Conservation (phyloP, 805 yeast species). For the Ogataea henricii region DNA sequence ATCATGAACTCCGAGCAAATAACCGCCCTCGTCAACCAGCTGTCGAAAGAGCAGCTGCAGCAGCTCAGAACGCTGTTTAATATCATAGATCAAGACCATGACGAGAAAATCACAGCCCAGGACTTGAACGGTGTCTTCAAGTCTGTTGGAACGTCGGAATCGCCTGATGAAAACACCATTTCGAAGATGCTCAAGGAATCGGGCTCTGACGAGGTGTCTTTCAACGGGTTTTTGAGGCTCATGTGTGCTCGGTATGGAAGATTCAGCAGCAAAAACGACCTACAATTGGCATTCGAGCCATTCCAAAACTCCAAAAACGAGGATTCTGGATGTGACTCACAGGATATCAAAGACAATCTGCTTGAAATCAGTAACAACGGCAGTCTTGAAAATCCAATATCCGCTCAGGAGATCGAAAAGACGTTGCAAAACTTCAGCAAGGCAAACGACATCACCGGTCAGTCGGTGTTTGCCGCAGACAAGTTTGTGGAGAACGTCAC, state of each 20-base stretch:
- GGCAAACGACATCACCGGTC: slow-evolving; percentile 57
- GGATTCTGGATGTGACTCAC: slow-evolving; percentile 46
- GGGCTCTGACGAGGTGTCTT: slow-evolving; percentile 44
- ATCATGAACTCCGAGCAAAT: slow-evolving; percentile 1
- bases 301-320: slow-evolving; percentile 39
- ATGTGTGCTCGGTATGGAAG: slow-evolving; percentile 56
- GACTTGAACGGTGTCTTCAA: slow-evolving; percentile 59
- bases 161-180: slow-evolving; percentile 42
- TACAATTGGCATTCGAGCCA: slow-evolving; percentile 59
- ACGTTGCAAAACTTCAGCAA: slow-evolving; percentile 58
- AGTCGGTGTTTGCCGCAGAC: slow-evolving; percentile 57
- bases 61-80: slow-evolving; percentile 75
- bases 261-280: slow-evolving; percentile 52
- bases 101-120: slow-evolving; percentile 56
- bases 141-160: slow-evolving; percentile 47
- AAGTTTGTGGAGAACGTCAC: slow-evolving; percentile 55
- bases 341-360: slow-evolving; percentile 51
- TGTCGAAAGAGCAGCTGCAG: slow-evolving; percentile 63
- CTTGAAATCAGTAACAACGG: slow-evolving; percentile 37
- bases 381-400: slow-evolving; percentile 11
- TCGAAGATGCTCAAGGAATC: slow-evolving; percentile 48
- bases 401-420: slow-evolving; percentile 44
- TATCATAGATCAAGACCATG: slow-evolving; percentile 79
- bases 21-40: slow-evolving; percentile 29
- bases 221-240: slow-evolving; percentile 64